phyloP scores from a whole-genome alignment of 2,329 filamentous ascomycete genomes.

The Xylariales sp. region DNA sequence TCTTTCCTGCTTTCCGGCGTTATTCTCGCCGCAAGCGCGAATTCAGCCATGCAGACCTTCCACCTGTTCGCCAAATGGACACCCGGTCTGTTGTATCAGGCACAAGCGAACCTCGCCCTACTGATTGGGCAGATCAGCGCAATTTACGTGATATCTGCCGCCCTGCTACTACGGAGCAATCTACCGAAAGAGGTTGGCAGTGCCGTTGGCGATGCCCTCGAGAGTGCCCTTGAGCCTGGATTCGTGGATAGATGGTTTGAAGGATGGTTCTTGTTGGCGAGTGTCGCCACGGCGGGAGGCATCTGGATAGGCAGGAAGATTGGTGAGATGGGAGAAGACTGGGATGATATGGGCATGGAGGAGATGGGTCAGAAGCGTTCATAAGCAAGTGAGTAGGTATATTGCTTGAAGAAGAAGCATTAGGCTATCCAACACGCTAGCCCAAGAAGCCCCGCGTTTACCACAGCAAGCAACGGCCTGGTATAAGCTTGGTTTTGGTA shows the following conservation, averaged over 20 bases:
- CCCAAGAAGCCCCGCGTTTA: too few relatives aligned
- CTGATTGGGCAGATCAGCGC: conserved; percentile 76
- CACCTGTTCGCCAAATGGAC: conserved; percentile 73
- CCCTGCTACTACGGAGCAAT: conserved; percentile 72
- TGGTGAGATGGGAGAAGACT: conserved; percentile 47
- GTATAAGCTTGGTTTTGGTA: too few relatives aligned
- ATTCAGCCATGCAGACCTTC: conserved; percentile 79
- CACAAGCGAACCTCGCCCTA: conserved; percentile 73
- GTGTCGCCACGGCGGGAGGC: conserved; percentile 60
- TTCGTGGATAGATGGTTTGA: conserved; percentile 86
- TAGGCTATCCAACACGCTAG: too few relatives aligned
- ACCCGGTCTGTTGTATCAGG: conserved; percentile 66
- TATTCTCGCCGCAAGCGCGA: conserved; percentile 77
- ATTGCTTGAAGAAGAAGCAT: too few relatives aligned
- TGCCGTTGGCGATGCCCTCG: conserved; percentile 71
- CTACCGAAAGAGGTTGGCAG: conserved; percentile 72
- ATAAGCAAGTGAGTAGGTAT: too few relatives aligned
- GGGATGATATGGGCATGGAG: conserved; percentile 57
- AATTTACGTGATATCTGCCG: conserved; percentile 79
- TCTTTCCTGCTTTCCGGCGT: conserved; percentile 79
- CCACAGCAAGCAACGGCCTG: too few relatives aligned
- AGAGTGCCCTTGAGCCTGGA: conserved; percentile 66
- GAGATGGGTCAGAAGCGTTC: conserved; percentile 70
- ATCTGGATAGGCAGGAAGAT: conserved; percentile 69
- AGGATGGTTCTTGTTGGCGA: conserved; percentile 73